Base-by-base conservation (phyloP, 2,329 filamentous ascomycete genomes). In the Colletotrichum tamarilloi region DNA sequence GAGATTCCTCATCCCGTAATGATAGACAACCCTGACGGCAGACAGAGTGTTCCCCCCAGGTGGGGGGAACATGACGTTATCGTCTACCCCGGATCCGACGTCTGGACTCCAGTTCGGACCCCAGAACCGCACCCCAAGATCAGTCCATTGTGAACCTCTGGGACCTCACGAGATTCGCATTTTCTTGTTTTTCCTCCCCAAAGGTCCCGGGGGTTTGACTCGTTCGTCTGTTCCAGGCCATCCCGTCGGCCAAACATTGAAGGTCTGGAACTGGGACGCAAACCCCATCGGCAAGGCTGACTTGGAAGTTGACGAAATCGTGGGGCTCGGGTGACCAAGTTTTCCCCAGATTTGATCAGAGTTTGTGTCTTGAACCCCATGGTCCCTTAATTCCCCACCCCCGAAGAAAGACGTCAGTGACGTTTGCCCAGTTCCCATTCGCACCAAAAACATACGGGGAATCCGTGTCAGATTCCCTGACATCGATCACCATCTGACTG, bases 1-100 rank as follows among this genome's bases (percentile, higher is more conserved):
- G 52, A 8, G 12, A n/a, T 35, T 49, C 55, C 70, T 42, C 3
- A 60, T 69, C n/a, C 66, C 66, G 66, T 65, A 73, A 69, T 30
- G 59, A 69, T 69, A 56, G 46, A 38, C 69, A 24, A 38, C 52
- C 52, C 9, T 53, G 58, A 26, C 9, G 32, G 22, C 11, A 9
- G 8, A 14, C 14, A 26, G 58, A 68, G 53, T 32, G 8, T 38
- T 64, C 53, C 59, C 69, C 58, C 63, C 59, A 53, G 65, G 69
- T 59, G 24, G 65, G 69, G 69, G 24, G 19, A 4, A 7, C 26
- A 55, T 69, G 70, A 73, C 70, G 66, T 69, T 69, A 62, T 73
- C 35, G 24, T 49, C 32, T 65, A 73, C 70, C 70, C 70, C 70
- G 70, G 70, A 73, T 65, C 70, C 70, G 66, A 69, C 32, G 55